Evolutionary conservation across 2,329 filamentous ascomycete genomes (phyloP).

Genomic region (Arthrobotrys iridis): DNA sequence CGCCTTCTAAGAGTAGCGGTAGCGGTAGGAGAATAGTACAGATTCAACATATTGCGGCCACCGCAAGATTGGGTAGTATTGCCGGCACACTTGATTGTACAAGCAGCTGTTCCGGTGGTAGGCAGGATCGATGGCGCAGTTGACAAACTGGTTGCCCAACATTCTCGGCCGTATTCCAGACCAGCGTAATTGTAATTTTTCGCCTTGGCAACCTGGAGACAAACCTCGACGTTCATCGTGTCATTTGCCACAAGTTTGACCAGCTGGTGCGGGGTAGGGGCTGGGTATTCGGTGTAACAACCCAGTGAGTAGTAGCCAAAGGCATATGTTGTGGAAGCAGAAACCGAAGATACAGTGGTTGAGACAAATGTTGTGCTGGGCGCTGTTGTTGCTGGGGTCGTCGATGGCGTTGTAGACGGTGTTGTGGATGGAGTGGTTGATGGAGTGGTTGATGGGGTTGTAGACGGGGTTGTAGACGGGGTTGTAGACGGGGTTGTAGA

Average conservation of each 20-base stretch:
- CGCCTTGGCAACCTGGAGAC: slow-evolving; percentile 57
- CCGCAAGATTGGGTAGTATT: slow-evolving; percentile 59
- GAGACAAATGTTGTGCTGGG: slow-evolving; percentile 1
- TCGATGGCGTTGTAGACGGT: slow-evolving; percentile 1
- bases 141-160: slow-evolving; percentile 55
- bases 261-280: slow-evolving; percentile 7
- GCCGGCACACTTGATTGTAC: slow-evolving; percentile 59
- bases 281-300: slow-evolving; percentile 27
- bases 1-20: slow-evolving; percentile 14
- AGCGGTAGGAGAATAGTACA: slow-evolving; percentile 57
- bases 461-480: slow-evolving; percentile 6
- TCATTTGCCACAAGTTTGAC: slow-evolving; percentile 54
- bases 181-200: slow-evolving; percentile 56
- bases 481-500: slow-evolving; percentile 13
- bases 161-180: slow-evolving; percentile 59
- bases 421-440: slow-evolving; percentile 11
- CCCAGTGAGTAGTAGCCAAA: slow-evolving; percentile 48
- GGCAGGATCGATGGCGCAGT: slow-evolving; percentile 56
- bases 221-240: slow-evolving; percentile 57
- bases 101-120: slow-evolving; percentile 59
- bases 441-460: not conserved
- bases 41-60: slow-evolving; percentile 60
- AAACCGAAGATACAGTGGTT: slow-evolving; percentile 6
- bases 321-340: slow-evolving; percentile 9
- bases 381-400: slow-evolving; percentile 1